A percentile compares a stretch with the other conserved stretches of the same genome.
Evolutionary conservation across 1,284 basidiomycete species (phyloP).

Genomic region (Tilletia setariae): DNA sequence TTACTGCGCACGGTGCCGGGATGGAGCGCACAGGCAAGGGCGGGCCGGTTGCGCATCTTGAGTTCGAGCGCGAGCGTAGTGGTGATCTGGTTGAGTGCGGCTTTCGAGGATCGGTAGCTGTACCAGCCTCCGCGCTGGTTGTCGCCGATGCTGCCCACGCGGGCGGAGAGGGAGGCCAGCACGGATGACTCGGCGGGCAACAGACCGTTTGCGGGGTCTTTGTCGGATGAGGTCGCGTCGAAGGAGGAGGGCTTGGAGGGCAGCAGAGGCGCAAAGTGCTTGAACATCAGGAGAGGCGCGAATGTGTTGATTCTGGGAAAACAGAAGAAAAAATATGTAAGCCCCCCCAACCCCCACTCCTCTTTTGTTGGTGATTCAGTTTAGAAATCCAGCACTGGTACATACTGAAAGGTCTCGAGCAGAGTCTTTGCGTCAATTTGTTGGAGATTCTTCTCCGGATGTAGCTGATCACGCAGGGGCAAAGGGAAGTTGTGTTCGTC

Average conservation of each 20-base stretch:
- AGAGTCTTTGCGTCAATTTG: conserved; percentile 61
- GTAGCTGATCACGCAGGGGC: conserved; percentile 43
- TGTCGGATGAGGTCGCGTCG: conserved; percentile 41
- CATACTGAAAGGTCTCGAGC: conserved; percentile 53
- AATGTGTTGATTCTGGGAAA: conserved; percentile 58
- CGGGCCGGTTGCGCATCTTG: conserved; percentile 59
- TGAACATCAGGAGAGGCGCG: conserved; percentile 58
- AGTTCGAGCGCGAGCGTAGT: conserved; percentile 69
- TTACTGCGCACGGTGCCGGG: conserved; percentile 59
- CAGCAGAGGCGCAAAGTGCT: conserved; percentile 59
- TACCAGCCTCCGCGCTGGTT: conserved; percentile 69
- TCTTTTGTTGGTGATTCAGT: too few relatives aligned
- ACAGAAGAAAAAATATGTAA: conserved; percentile 21
- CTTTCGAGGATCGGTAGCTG: conserved; percentile 70
- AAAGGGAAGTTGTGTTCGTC: background rate
- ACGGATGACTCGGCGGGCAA: conserved; percentile 52
- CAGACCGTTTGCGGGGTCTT: conserved; percentile 44
- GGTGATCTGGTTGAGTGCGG: conserved; percentile 70
- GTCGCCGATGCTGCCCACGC: conserved; percentile 66
- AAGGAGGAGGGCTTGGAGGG: conserved; percentile 51
- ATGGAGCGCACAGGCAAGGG: conserved; percentile 59
- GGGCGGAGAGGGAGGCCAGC: conserved; percentile 60
- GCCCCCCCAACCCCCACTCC: too few relatives aligned
- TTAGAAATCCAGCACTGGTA: too few relatives aligned
- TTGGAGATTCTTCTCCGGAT: conserved; percentile 63